Evolutionary conservation across 1,139 yeast genomes (phyloP), one percentile per base, ranked within the genome.

Genomic region (Insectozyma bohioensis): DNA sequence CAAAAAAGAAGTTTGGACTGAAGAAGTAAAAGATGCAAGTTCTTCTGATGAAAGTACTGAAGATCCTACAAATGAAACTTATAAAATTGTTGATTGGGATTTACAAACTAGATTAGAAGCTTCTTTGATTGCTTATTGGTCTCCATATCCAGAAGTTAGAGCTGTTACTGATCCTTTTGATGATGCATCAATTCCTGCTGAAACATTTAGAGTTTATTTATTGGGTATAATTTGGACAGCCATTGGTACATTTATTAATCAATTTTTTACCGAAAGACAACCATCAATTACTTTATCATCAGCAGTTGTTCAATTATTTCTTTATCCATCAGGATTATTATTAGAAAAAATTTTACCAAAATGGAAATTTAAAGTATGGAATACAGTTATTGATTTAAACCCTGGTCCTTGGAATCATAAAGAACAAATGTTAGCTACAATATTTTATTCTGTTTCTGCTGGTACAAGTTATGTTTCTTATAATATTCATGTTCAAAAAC

Each of bases 61-160:
- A 26, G 34, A 31, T 24, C 12, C 10, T 11, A 10, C 17, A 18
- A 12, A 13, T 18, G 22, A 27, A 14, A 13, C n/a, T 7, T 24
- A 23, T n/a, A 20, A 27, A 16, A 36, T 42, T 20, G 36, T 31
- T 12, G 50, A 59, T 23, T 61, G 61, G 51, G 50, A 49, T 10
- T 52, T 68, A 26, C 60, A 60, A 38, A 47, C 51, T 4, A 61
- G 57, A 36, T 46, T 69, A 23, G 64, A 66, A 33, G 81, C 80
- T 1, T 68, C 67, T 7, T 52, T 79, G 31, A 56, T 73, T 32
- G 61, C 70, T 28, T 78, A 61, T 49, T 72, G 69, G 51, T 78
- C 84, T 1, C 82, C 84, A 1, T 80, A 80, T 48, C 77, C 82
- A 3, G 85, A 80, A 51, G 84, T 80, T 2, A 63, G 86, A 41